phyloP scores from a whole-genome alignment of 2,329 filamentous ascomycete species.

The Exserohilum turcica region DNA sequence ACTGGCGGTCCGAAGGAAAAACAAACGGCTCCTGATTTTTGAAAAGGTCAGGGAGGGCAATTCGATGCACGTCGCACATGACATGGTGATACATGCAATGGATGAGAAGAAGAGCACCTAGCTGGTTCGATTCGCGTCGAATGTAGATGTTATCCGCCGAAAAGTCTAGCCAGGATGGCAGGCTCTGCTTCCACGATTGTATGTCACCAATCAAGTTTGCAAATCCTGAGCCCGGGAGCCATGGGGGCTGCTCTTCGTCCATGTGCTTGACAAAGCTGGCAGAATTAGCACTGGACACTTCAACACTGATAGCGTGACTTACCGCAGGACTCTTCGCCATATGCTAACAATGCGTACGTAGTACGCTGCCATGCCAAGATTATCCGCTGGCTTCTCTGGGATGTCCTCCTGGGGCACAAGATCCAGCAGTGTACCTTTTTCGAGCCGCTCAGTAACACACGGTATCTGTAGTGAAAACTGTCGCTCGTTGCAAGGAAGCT shows the following conservation, averaged over 20 bases:
- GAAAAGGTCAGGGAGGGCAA: constrained; percentile 39
- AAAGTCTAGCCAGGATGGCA: constrained; percentile 41
- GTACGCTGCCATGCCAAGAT: constrained; percentile 41
- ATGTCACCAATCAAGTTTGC: constrained; percentile 32
- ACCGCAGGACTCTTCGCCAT: constrained; percentile 40
- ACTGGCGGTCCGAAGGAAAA: constrained; percentile 33
- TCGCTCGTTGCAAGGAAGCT: constrained; percentile 42
- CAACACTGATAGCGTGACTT: background rate
- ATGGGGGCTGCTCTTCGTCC: constrained; percentile 40
- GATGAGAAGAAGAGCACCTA: constrained; percentile 39
- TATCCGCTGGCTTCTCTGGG: constrained; percentile 38
- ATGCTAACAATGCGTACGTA: constrained; percentile 42
- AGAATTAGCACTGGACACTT: background rate
- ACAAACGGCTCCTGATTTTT: constrained; percentile 38
- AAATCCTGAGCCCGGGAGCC: constrained; percentile 37
- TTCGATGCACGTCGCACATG: constrained; percentile 40
- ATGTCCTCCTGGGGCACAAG: constrained; percentile 31
- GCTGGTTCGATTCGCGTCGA: constrained; percentile 40
- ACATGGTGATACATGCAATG: constrained; percentile 46
- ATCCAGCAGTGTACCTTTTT: constrained; percentile 33
- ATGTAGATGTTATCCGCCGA: constrained; percentile 44
- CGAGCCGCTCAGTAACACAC: constrained; percentile 35
- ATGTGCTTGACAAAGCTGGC: constrained; percentile 39
- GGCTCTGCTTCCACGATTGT: constrained; percentile 34
- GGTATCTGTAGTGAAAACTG: constrained; percentile 41